Base-by-base conservation (phyloP, 441 rosid species). In the Lepidium campestre region DNA sequence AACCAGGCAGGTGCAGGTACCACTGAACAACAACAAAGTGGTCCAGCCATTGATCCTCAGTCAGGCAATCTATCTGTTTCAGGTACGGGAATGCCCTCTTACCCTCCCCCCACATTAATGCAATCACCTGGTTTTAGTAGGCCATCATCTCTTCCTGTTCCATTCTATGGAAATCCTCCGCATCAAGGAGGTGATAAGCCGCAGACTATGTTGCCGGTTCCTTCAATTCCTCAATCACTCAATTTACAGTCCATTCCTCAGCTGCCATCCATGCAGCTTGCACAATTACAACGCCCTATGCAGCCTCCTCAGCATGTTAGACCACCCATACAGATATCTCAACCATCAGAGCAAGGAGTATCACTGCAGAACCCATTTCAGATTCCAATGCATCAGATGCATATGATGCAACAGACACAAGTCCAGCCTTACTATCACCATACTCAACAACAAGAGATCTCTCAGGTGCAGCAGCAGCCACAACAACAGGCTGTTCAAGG, bases 241-340 rank as follows among this genome's bases (percentile, higher is more conserved):
- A 88, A 83, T 72, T 62, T 77, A 57, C 80, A 66, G 62, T 72
- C 76, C 20, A 59, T 80, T 17, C 52, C 76, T 57, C 97, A 91
- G 79, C 66, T 87, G 77, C 90, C 84, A 68, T 86, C 92, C 8
- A 77, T 91, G 71, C 96, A 91, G 82, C 86, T 86, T 18, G 82
- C 88, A 29, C 87, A 81, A 77, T 81, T 87, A 58, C 97, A 89
- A 73, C 88, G 91, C 35, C 87, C 90, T 46, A 81, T 86, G 69
- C 97, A 82, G 70, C 92, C 86, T 42, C 86, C 91, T 65, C 99
- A 89, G 75, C 96, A 85, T 78, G 79, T 78, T 57, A 84, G 97
- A 84, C 90, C 88, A 37, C 82, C 83, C 25, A 17, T 76, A 52
- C 95, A 86, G 74, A 73, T 81, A 42, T 79, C 90, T 67, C 86